Percentiles rank a stretch among this genome's conserved stretches.
Conservation (phyloP, 208 protist genomes). For the Histomonas meleagridis region DNA sequence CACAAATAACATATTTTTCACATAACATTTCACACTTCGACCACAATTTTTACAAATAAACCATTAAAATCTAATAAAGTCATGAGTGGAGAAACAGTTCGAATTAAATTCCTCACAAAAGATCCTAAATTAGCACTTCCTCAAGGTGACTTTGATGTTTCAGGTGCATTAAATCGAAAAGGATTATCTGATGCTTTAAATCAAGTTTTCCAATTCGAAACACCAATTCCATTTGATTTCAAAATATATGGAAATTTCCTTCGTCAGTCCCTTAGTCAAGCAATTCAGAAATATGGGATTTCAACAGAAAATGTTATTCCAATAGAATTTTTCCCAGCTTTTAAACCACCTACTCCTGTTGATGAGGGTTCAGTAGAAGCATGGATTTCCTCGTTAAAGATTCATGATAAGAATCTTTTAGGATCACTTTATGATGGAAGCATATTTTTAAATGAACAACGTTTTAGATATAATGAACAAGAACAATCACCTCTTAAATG, state of each 20-base stretch:
- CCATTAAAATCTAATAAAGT: too few species aligned
- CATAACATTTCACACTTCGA: too few species aligned
- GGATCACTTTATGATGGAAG: conserved; percentile 6
- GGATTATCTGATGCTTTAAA: conserved; percentile 23
- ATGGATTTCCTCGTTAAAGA: background rate
- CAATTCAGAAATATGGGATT: background rate
- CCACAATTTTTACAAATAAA: too few species aligned
- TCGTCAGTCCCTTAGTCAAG: background rate
- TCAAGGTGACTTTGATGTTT: background rate
- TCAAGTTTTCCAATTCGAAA: background rate
- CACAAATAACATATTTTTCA: too few species aligned
- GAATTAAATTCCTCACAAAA: conserved; percentile 5
- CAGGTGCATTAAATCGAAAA: background rate
- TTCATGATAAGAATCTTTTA: background rate
- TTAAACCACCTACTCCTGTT: background rate
- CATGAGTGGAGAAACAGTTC: conserved; percentile 15
- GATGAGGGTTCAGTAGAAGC: background rate
- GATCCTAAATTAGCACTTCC: background rate
- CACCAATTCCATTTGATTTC: conserved; percentile 20
- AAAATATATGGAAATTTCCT: background rate
- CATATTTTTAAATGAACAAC: background rate
- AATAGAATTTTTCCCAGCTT: conserved; percentile 34
- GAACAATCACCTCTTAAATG: background rate
- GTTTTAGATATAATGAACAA: background rate
- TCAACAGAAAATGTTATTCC: background rate